Percentiles rank a stretch among this genome's conserved stretches.
phyloP scores from a whole-genome alignment of 2,329 filamentous ascomycete genomes.

The Penicillium sumatraense region DNA sequence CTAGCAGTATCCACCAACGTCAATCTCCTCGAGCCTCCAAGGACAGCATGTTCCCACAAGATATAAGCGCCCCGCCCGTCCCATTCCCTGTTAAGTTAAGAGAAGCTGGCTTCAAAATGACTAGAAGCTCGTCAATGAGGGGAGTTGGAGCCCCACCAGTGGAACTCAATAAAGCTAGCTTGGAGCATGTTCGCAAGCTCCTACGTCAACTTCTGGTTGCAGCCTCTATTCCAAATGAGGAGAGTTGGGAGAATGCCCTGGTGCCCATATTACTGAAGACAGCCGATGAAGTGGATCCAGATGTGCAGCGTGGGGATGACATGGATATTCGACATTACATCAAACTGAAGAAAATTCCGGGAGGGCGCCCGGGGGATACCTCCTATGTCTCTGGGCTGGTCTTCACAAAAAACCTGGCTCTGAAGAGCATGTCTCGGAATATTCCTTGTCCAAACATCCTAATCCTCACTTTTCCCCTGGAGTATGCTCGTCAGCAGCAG shows the following conservation, averaged over 20 bases:
- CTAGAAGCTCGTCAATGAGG: slow-evolving; percentile 82
- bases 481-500: slow-evolving; percentile 89
- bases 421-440: slow-evolving; percentile 93
- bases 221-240: slow-evolving; percentile 70
- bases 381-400: slow-evolving; percentile 96
- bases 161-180: slow-evolving; percentile 83
- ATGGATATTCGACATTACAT: slow-evolving; percentile 98
- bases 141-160: slow-evolving; percentile 74
- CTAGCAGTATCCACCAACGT: slow-evolving; percentile 73
- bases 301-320: slow-evolving; percentile 86
- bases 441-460: slow-evolving; percentile 85
- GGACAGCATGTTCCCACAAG: slow-evolving; percentile 53
- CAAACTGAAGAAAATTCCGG: slow-evolving; percentile 94
- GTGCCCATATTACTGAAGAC: slow-evolving; percentile 88
- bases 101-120: slow-evolving; percentile 56
- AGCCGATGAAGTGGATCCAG: slow-evolving; percentile 91
- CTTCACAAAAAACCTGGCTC: slow-evolving; percentile 93
- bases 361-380: slow-evolving; percentile 86
- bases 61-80: slow-evolving; percentile 43
- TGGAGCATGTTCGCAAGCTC: slow-evolving; percentile 85
- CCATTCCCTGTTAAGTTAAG: slow-evolving; percentile 43
- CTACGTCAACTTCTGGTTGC: slow-evolving; percentile 83
- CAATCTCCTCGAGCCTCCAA: slow-evolving; percentile 71
- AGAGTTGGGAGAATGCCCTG: slow-evolving; percentile 86
- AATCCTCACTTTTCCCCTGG: slow-evolving; percentile 91